Evolutionary conservation across 2,329 filamentous ascomycete species (phyloP), one percentile per base, ranked within the genome.

Genomic region (Leptographium wingfieldii): DNA sequence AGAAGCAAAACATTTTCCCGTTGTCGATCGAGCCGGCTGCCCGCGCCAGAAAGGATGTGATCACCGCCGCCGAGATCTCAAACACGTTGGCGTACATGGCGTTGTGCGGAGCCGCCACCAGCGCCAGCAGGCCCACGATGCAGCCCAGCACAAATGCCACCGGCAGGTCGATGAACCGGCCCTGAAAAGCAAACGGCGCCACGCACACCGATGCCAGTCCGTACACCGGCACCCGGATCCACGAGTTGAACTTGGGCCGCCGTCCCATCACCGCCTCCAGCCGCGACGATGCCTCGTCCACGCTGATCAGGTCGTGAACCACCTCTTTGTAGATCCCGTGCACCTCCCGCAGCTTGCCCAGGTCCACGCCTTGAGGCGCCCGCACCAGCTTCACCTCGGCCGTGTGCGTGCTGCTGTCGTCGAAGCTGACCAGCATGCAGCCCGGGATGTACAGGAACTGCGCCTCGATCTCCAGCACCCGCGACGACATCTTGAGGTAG

Each of bases 371-470:
- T 66, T 90, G 86, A 0, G 74, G 73, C 0, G 83, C 80, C 4
- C 85, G 81, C 7, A 91, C 84, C 38, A 91, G 79, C 72, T 89
- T 88, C 63, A 91, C 87, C 68, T 90, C 87, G n/a, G 86, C 86
- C 0, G 88, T 91, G 67, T 91, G 87, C 0, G 87, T 89, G 64
- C 73, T 77, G 63, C 64, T 73, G 71, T 92, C 88, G 67, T 88
- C 91, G 68, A 96, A 96, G 5, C 90, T 92, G 68, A 96, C 87
- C 60, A 96, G 88, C 92, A 96, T 96, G 68, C 89, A 95, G 0
- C 89, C 89, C 0, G 92, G 91, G 35, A 96, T 83, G 69, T 96
- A 96, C 27, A 96, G 75, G 66, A 94, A 96, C 67, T 95, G 90
- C 6, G 87, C 87, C 65, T 95, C 88, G 19, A 96, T 92, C 71